Evolutionary conservation across 768 basidiomycete genomes (phyloP).

Genomic region (Boletus sp.): DNA sequence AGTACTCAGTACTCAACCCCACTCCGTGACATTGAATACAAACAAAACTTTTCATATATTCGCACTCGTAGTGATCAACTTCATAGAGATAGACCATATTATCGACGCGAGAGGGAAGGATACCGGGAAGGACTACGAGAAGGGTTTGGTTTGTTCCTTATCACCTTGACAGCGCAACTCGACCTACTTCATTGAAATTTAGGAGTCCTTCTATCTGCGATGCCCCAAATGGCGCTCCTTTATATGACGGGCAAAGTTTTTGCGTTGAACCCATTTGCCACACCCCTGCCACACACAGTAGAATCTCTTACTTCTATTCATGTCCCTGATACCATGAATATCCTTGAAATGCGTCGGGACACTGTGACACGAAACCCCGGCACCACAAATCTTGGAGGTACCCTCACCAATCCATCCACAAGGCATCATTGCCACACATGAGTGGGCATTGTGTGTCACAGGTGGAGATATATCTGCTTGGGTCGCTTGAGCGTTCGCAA

Average conservation of each 20-base stretch:
- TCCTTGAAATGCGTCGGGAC: not conserved
- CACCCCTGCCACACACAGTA: not conserved
- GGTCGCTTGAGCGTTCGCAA: too few relatives aligned
- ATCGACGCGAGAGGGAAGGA: not conserved
- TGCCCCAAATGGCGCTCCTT: not conserved
- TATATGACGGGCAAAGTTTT: constrained; percentile 8
- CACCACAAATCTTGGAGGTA: not conserved
- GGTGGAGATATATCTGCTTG: too few relatives aligned
- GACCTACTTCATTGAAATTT: not conserved
- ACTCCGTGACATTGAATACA: not conserved
- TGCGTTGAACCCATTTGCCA: fast-evolving
- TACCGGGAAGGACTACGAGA: not conserved
- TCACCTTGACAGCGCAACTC: not conserved
- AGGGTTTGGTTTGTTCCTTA: not conserved
- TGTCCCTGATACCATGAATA: not conserved
- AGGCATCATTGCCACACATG: not conserved
- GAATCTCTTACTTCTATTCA: fast-evolving
- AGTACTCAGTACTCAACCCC: not conserved
- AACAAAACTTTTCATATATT: not conserved
- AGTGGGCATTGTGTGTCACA: not conserved
- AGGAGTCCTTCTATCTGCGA: not conserved
- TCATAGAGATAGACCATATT: not conserved
- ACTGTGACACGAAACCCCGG: not conserved
- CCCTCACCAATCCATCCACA: not conserved
- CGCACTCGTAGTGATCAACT: not conserved